Percentiles rank a stretch among this genome's conserved stretches.
phyloP scores from a whole-genome alignment of 192 early-diverging fungal genomes.

The Phlyctochytrium arcticum region DNA sequence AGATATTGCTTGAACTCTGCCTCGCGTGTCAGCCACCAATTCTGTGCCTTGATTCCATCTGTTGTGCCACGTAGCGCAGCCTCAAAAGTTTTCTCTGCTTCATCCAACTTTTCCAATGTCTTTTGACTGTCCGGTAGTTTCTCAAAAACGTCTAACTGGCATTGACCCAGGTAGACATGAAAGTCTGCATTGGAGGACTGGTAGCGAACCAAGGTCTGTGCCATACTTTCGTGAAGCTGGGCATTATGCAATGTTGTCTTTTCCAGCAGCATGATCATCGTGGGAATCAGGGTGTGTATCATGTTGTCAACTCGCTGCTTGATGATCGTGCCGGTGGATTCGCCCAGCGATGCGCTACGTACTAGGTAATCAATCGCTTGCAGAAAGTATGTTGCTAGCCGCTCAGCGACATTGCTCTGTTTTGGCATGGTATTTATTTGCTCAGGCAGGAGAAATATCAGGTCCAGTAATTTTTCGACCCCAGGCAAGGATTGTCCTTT shows the following conservation, averaged over 20 bases:
- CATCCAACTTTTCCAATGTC: neutral
- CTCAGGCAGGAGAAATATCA: too few species aligned
- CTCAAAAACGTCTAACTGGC: slow-evolving; percentile 27
- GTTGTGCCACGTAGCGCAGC: too few species aligned
- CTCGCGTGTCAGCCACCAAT: too few species aligned
- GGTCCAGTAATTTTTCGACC: too few species aligned
- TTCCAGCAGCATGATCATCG: neutral
- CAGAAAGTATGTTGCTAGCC: neutral
- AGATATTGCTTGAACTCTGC: too few species aligned
- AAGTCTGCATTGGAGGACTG: neutral
- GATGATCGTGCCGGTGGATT: neutral
- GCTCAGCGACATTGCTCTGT: neutral
- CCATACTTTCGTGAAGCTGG: neutral
- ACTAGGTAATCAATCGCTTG: neutral
- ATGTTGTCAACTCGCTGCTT: neutral
- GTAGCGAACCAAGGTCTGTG: slow-evolving; percentile 4
- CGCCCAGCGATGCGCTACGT: neutral
- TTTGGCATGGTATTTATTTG: neutral
- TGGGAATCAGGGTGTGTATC: neutral
- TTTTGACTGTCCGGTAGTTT: neutral
- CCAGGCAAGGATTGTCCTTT: too few species aligned
- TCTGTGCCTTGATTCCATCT: too few species aligned
- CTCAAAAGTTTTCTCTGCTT: slow-evolving; percentile 29
- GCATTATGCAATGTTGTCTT: neutral
- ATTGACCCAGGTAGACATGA: slow-evolving; percentile 13